Percentiles rank a stretch among this genome's conserved stretches.
These are phyloP conservation scores for Botrytis galanthina DNA, from an alignment of 2,329 filamentous ascomycete species.

Conservation along the genomic window DNA sequence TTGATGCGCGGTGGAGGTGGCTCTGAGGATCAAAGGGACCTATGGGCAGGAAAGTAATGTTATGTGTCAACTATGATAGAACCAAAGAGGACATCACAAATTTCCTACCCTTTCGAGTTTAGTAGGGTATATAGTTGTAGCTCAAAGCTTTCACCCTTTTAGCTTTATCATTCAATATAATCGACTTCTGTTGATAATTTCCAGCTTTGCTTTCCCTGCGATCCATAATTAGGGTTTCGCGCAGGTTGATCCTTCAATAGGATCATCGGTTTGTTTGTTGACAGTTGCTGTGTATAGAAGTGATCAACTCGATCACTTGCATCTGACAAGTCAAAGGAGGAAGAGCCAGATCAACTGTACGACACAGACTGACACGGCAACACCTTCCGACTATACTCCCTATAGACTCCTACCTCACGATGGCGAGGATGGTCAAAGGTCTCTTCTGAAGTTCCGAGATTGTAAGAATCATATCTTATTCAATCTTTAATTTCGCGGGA, in stretches of 20 bases:
- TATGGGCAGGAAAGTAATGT: background rate
- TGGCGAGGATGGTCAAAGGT: background rate
- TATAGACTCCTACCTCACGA: background rate
- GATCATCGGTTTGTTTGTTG: background rate
- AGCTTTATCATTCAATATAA: background rate
- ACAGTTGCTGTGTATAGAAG: background rate
- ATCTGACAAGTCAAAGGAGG: background rate
- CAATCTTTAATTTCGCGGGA: background rate
- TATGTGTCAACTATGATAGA: background rate
- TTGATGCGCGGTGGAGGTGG: background rate
- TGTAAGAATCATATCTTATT: background rate
- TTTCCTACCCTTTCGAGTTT: background rate
- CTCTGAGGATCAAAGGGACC: background rate
- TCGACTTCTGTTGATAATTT: background rate
- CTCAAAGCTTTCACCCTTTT: background rate
- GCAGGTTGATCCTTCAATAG: background rate
- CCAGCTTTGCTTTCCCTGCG: background rate
- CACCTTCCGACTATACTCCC: background rate
- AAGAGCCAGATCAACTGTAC: background rate
- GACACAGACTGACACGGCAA: background rate
- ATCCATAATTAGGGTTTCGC: background rate
- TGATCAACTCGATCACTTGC: slow-evolving; percentile 7
- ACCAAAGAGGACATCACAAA: background rate
- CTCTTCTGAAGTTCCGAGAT: background rate
- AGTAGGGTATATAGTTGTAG: background rate